phyloP scores from a whole-genome alignment of 352 stramenopile species.

The Pythium sukuiense region DNA sequence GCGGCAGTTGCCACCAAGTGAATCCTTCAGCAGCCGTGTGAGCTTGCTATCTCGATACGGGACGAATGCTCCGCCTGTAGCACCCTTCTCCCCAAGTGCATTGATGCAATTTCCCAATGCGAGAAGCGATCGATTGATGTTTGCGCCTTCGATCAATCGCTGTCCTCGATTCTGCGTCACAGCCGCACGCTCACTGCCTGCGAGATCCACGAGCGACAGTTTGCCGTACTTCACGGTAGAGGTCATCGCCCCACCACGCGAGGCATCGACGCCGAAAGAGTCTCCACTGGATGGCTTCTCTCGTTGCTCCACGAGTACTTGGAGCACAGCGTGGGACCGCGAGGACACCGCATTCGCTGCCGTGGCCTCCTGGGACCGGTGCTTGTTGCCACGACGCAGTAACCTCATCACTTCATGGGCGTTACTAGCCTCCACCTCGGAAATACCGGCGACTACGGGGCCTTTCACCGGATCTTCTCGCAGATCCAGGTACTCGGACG shows the following conservation, averaged over 20 bases:
- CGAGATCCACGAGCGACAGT: slow-evolving; percentile 90
- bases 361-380: slow-evolving; percentile 88
- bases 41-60: slow-evolving; percentile 91
- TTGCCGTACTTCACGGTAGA: slow-evolving; percentile 80
- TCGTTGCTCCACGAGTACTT: slow-evolving; percentile 80
- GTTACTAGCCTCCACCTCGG: slow-evolving; percentile 79
- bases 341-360: slow-evolving; percentile 88
- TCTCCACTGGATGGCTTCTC: slow-evolving; percentile 37
- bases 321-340: slow-evolving; percentile 88
- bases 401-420: slow-evolving; percentile 86
- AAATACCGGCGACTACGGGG: slow-evolving; percentile 82
- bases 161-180: slow-evolving; percentile 89
- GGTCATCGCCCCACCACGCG: slow-evolving; percentile 24
- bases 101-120: slow-evolving; percentile 94
- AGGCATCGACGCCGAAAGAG: slow-evolving; percentile 13
- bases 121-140: slow-evolving; percentile 92
- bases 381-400: slow-evolving; percentile 81
- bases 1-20: slow-evolving; percentile 90
- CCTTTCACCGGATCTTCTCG: slow-evolving; percentile 87
- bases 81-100: slow-evolving; percentile 79
- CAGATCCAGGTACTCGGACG: slow-evolving; percentile 62
- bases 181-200: slow-evolving; percentile 87
- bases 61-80: slow-evolving; percentile 51
- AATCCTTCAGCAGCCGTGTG: slow-evolving; percentile 89
- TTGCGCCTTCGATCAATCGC: slow-evolving; percentile 87